Evolutionary conservation across 140 eudicot species (phyloP).

Genomic region (Ambrosia hybrid): DNA sequence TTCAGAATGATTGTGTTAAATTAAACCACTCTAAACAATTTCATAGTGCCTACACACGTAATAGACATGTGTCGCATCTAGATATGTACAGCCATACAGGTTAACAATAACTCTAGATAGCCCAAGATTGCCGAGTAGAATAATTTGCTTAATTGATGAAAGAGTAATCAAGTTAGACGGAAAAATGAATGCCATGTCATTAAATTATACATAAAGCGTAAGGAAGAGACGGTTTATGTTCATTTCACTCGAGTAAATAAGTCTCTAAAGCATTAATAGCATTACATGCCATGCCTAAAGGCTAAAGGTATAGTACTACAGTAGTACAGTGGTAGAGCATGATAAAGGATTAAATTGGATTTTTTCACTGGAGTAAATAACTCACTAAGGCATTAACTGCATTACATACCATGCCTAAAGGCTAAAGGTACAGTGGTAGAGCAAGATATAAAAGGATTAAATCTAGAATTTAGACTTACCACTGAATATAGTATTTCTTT

Average conservation of each 20-base stretch:
- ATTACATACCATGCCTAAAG: slow-evolving; percentile 4
- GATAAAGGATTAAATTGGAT: background rate
- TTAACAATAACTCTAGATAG: background rate
- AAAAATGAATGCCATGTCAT: background rate
- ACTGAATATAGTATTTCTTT: slow-evolving; percentile 73
- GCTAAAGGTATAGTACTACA: background rate
- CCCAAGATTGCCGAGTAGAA: slow-evolving; percentile 13
- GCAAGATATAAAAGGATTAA: background rate
- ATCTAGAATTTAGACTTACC: slow-evolving; percentile 38
- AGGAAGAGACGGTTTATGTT: background rate
- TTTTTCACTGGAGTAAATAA: background rate
- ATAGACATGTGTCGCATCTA: slow-evolving; percentile 6
- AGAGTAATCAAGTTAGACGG: background rate
- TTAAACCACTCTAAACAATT: slow-evolving; percentile 1
- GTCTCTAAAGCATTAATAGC: background rate
- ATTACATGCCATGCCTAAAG: slow-evolving; percentile 7
- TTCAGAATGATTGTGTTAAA: slow-evolving; percentile 11
- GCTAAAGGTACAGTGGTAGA: too few species aligned
- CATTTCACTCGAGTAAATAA: background rate
- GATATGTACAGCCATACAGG: slow-evolving; percentile 7
- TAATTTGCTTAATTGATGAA: slow-evolving; percentile 16
- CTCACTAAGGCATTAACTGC: background rate
- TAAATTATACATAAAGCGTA: slow-evolving; percentile 12
- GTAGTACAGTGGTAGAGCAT: slow-evolving; percentile 1
- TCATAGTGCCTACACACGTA: background rate